Evolutionary conservation across 371 early-diverging fungal species (phyloP), one percentile per base, ranked within the genome.

Genomic region (Mortierella sp.): DNA sequence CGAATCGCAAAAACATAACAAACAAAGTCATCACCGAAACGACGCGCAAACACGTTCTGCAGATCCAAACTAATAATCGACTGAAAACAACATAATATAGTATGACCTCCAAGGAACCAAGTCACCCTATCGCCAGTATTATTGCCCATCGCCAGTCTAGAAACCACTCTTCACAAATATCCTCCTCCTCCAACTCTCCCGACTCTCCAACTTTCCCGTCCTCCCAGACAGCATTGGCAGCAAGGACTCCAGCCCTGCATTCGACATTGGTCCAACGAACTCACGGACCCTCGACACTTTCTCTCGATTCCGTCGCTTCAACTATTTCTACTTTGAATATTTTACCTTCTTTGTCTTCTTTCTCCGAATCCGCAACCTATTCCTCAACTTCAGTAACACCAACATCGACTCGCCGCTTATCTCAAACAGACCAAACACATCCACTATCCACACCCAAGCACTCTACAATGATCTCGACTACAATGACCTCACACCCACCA

Each of bases 251-350:
- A 34, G 37, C 22, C 19, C 37, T 58, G 34, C 34, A 58, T 58
- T 58, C 61, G 7, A 19, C 37, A 2, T 22, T 34, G 16, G 19
- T 22, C 34, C 61, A 34, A 29, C 58, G 34, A 58, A 34, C 22
- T 37, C 34, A 31, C 31, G 34, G 37, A 34, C 61, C 19, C 9
- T 58, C 61, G 61, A 16, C 61, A 6, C 8, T 34, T 16, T 34
- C 22, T 1, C 22, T 34, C 7, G 2, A 58, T 34, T 58, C 22
- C 8, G 8, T 48, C 48, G n/a, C 48, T 48, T 48, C 48, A 8
- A 58, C 34, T 58, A 58, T 58, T 58, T 58, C 61, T 58, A 58
- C 61, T 34, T 58, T 34, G 6, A 31, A 58, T 34, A 34, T 58
- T 22, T 58, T 9, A 16, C 22, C 34, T 37, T 19, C 61, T 31